Percentiles rank a stretch among this genome's conserved stretches.
Conservation (phyloP, 768 basidiomycete species). For the Mycena crocata region DNA sequence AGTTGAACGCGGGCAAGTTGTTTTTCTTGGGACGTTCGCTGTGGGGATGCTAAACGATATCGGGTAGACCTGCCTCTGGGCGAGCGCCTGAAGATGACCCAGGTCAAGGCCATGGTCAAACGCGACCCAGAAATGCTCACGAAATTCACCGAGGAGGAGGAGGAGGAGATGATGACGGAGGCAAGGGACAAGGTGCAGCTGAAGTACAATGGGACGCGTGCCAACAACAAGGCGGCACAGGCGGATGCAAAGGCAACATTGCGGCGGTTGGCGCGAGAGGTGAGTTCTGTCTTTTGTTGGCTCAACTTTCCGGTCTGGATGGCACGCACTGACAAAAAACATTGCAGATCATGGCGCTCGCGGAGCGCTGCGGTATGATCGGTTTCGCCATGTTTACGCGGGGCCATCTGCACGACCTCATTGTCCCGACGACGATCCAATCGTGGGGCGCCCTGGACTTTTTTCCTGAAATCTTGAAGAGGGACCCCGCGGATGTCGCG, state of each 20-base stretch:
- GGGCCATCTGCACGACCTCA: background rate
- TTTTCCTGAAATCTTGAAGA: slow-evolving; percentile 13
- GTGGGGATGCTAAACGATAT: background rate
- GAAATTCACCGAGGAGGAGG: background rate
- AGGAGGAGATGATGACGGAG: background rate
- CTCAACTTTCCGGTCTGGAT: too few relatives aligned
- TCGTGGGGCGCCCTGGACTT: slow-evolving; percentile 8
- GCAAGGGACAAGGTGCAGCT: background rate
- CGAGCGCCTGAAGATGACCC: background rate
- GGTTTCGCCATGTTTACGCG: background rate
- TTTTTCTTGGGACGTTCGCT: too few relatives aligned
- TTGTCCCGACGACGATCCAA: background rate
- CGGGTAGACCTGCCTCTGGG: background rate
- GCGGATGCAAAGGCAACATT: background rate
- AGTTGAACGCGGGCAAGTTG: background rate
- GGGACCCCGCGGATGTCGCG: slow-evolving; percentile 1
- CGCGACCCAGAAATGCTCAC: background rate
- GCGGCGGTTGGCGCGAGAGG: background rate
- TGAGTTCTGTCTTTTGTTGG: background rate
- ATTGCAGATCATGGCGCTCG: background rate
- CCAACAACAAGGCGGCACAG: background rate
- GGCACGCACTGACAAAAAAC: background rate
- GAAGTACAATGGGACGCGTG: background rate
- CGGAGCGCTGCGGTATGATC: background rate
- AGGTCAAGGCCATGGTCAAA: background rate